Evolutionary conservation across 2,329 filamentous ascomycete genomes (phyloP).

Genomic region (Penicillium freii): DNA sequence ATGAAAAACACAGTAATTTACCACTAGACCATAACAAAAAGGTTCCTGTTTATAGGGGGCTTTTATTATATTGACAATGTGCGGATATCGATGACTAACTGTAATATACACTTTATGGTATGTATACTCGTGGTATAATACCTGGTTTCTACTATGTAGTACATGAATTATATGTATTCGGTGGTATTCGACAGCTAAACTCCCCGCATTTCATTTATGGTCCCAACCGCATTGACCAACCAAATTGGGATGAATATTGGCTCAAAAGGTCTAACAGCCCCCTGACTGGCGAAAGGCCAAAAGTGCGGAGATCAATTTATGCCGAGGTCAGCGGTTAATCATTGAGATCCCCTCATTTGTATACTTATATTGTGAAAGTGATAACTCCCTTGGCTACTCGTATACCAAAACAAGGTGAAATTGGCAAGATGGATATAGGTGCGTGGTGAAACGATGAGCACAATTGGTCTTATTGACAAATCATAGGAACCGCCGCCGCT

Average conservation of each 20-base stretch:
- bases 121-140: too few species aligned
- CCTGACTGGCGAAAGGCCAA: neutral
- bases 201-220: neutral
- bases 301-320: neutral
- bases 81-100: too few species aligned
- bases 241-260: neutral
- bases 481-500: conserved; percentile 25
- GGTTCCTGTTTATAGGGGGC: too few species aligned
- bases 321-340: conserved; percentile 1
- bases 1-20: too few species aligned
- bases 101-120: too few species aligned
- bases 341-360: neutral
- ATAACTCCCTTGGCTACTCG: neutral
- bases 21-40: too few species aligned
- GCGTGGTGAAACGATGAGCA: neutral
- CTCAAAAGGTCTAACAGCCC: neutral
- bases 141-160: too few species aligned
- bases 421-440: conserved; percentile 16
- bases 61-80: too few species aligned
- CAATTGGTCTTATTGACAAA: neutral
- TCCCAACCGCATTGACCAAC: neutral
- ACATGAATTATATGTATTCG: too few species aligned
- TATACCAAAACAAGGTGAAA: neutral
- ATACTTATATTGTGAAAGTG: neutral
- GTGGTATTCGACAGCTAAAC: too few species aligned